Evolutionary conservation across 176 grass and related monocot species (phyloP).

Genomic region (Oropetium thomaeum): DNA sequence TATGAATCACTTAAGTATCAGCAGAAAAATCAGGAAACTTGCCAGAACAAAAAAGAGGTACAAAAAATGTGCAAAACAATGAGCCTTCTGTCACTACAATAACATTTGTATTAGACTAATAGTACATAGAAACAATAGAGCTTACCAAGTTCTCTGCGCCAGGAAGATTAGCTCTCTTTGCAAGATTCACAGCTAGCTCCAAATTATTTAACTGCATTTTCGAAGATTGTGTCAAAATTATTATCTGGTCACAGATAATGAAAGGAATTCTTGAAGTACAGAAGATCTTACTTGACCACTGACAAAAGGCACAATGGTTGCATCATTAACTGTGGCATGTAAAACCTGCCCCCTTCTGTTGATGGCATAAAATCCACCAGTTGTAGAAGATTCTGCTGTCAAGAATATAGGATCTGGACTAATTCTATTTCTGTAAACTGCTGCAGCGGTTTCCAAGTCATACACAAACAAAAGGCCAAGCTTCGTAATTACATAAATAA

Average conservation of each 20-base stretch:
- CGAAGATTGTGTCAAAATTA: slow-evolving; percentile 11
- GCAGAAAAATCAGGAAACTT: not conserved
- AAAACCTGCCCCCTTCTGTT: slow-evolving; percentile 96
- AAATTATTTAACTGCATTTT: slow-evolving; percentile 92
- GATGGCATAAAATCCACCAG: slow-evolving; percentile 96
- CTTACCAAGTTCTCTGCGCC: slow-evolving; percentile 96
- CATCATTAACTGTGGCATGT: slow-evolving; percentile 93
- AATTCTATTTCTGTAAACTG: slow-evolving; percentile 98
- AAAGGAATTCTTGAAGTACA: slow-evolving; percentile 4
- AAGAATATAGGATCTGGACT: slow-evolving; percentile 98
- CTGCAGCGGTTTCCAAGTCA: slow-evolving; percentile 89
- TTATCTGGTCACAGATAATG: not conserved
- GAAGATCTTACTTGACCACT: slow-evolving; percentile 69
- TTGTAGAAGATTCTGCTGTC: slow-evolving; percentile 74
- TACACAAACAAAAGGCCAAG: slow-evolving; percentile 97
- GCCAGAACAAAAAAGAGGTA: not conserved
- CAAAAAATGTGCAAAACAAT: slow-evolving; percentile 4
- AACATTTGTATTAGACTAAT: too few species aligned
- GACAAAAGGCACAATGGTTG: slow-evolving; percentile 84
- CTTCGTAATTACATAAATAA: slow-evolving; percentile 95
- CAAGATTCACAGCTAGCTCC: slow-evolving; percentile 98
- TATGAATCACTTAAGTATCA: not conserved
- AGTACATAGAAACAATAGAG: not conserved
- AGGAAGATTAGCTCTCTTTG: slow-evolving; percentile 98
- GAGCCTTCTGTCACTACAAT: not conserved